Evolutionary conservation across 208 protist species (phyloP).

Genomic region (Phytomonas sp.): DNA sequence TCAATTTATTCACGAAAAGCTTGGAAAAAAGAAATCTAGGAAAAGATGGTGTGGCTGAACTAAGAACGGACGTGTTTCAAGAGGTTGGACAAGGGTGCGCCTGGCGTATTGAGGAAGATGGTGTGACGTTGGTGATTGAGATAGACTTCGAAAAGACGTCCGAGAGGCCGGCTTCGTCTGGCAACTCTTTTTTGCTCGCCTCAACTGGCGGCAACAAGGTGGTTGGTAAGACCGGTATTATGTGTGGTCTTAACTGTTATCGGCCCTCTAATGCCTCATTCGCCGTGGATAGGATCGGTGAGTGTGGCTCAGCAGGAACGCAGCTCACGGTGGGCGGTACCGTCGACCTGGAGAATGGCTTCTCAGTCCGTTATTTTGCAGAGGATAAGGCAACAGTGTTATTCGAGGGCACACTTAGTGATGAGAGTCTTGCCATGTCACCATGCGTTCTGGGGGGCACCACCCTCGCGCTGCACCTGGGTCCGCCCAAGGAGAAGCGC

Average conservation of each 20-base stretch:
- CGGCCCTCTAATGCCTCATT: conserved; percentile 22
- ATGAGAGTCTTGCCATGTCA: conserved; percentile 18
- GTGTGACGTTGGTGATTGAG: conserved; percentile 40
- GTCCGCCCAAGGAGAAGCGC: conserved; percentile 18
- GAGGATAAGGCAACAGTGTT: conserved; percentile 11
- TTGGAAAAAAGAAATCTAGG: conserved; percentile 29
- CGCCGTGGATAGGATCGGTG: conserved; percentile 22
- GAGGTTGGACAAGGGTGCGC: conserved; percentile 35
- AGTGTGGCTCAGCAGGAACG: conserved; percentile 5
- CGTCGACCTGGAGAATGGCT: conserved; percentile 23
- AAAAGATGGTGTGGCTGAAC: conserved; percentile 13
- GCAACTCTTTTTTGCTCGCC: conserved; percentile 65
- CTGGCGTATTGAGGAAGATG: conserved; percentile 48
- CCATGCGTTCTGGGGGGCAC: conserved; percentile 15
- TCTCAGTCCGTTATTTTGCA: conserved; percentile 22
- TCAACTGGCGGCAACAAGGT: conserved; percentile 58
- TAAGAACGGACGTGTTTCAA: conserved; percentile 23
- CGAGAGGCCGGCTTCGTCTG: conserved; percentile 31
- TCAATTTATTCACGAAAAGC: conserved; percentile 73
- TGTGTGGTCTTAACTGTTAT: conserved; percentile 71
- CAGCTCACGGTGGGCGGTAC: conserved; percentile 22
- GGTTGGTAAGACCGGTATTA: conserved; percentile 53
- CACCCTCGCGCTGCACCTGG: conserved; percentile 19
- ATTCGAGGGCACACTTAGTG: conserved; percentile 16
- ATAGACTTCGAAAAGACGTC: conserved; percentile 42